Evolutionary conservation across 495 filamentous ascomycete species (phyloP).

Genomic region (Trichoderma reesei): DNA sequence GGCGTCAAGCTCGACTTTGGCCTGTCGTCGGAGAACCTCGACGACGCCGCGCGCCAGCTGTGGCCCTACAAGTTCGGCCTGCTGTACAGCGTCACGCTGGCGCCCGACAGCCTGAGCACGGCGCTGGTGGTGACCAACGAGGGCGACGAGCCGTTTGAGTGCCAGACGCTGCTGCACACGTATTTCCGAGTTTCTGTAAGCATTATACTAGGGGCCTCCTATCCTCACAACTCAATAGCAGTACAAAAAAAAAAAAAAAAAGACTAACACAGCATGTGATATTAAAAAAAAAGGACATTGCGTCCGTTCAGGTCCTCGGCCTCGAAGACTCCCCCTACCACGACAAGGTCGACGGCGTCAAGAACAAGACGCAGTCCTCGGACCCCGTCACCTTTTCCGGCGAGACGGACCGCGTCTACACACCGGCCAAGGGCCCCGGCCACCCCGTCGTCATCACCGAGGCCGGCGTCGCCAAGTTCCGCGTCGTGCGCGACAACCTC

Average conservation of each 20-base stretch:
- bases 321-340: constrained; percentile 64
- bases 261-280: background rate
- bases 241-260: too few relatives aligned
- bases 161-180: constrained; percentile 84
- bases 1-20: constrained; percentile 92
- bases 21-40: constrained; percentile 60
- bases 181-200: constrained; percentile 71
- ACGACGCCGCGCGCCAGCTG: constrained; percentile 47
- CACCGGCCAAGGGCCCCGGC: constrained; percentile 54
- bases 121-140: constrained; percentile 81
- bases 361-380: constrained; percentile 44
- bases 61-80: constrained; percentile 84
- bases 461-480: constrained; percentile 53
- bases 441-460: constrained; percentile 45
- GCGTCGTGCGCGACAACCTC: constrained; percentile 69
- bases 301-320: constrained; percentile 54
- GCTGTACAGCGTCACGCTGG: constrained; percentile 85
- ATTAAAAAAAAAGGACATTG: constrained; percentile 57
- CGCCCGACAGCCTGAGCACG: constrained; percentile 63
- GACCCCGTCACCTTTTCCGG: constrained; percentile 48
- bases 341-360: constrained; percentile 66
- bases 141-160: constrained; percentile 71
- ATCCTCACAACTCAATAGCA: background rate
- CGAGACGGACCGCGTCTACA: constrained; percentile 70
- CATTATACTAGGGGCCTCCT: background rate